Base-by-base conservation (phyloP, 1,139 yeast genomes). In the Blastobotrys ciferrii region DNA sequence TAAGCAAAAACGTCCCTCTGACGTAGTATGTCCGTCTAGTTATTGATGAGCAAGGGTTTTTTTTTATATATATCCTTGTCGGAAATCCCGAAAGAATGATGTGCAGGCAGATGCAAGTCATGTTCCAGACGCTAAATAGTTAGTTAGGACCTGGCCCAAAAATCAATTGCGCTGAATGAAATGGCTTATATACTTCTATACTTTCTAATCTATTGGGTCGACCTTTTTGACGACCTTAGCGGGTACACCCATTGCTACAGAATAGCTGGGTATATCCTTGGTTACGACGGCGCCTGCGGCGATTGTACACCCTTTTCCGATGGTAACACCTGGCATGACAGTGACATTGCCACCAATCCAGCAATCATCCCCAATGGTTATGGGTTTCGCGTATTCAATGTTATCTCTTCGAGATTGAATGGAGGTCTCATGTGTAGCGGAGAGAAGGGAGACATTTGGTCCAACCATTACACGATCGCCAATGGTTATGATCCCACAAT, bases 291-390 rank as follows among this genome's bases (percentile, higher is more conserved):
- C 17, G 3, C 40, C 40, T 6, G 40, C 40, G 13, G 40, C 40
- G 11, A 36, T 36, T 4, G 40, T 36, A 19, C 40, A 36, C 9
- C 40, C 40, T 13, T 19, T 36, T 17, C 40, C 40, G 19, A 36
- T 36, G n/a, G 40, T 36, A n/a, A 36, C 40, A 5, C 40, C 40
- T 2, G 40, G 40, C 40, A 36, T 36, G 5, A 36, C 40, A 11
- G 40, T 19, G 14, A 19, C 17, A 23, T 13, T 36, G 3, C 40
- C 40, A 3, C 40, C 40, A 4, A 36, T 7, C 40, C 40, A 36
- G 17, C 40, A 36, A 23, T 36, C 40, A 19, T 36, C 40, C 7
- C 40, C 40, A 23, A 36, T 36, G 12, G 40, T 36, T 7, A 36
- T 36, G 11, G 40, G 40, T 36, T 36, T 36, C 5, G 40, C 40